Percentiles rank a stretch among this genome's conserved stretches.
Conservation (phyloP, 805 yeast species). For the Kodamaea laetipori region DNA sequence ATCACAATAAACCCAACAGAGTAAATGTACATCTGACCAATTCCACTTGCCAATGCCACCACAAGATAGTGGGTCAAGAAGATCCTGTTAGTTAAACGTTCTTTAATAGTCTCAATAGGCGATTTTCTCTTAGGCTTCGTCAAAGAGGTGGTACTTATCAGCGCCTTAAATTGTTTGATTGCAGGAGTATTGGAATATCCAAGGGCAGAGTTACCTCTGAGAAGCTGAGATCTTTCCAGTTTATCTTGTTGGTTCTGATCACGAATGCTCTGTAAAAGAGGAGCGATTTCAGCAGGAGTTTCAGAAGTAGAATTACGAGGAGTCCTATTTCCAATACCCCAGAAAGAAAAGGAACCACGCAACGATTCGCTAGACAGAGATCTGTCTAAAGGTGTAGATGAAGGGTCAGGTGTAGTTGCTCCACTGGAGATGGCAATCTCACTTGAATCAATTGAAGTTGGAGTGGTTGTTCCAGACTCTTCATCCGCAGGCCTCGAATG, state of each 20-base stretch:
- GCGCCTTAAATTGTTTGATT: conserved; percentile 1
- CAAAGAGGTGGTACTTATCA: conserved; percentile 15
- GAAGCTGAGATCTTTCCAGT: conserved; percentile 7
- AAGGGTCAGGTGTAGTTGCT: neutral
- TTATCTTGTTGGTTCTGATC: conserved; percentile 12
- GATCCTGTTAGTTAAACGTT: conserved; percentile 24
- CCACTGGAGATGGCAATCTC: neutral
- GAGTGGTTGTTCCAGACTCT: conserved; percentile 1
- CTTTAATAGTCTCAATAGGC: conserved; percentile 20
- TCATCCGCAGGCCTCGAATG: neutral
- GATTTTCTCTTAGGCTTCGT: conserved; percentile 5
- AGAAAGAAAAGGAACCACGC: conserved; percentile 40
- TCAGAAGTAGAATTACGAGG: conserved; percentile 24
- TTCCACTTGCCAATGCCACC: conserved; percentile 59
- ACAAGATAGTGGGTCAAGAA: conserved; percentile 57
- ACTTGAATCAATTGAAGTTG: neutral
- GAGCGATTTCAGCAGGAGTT: conserved; percentile 18
- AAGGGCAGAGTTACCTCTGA: conserved; percentile 9
- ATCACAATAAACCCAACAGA: conserved; percentile 72
- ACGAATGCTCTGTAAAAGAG: conserved; percentile 16
- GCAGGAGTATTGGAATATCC: conserved; percentile 2
- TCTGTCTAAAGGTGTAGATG: neutral
- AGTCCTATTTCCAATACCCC: conserved; percentile 43
- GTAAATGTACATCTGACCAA: conserved; percentile 73
- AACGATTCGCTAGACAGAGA: conserved; percentile 16